Conservation (phyloP, 257 asterid species). For the Fraxinus pennsylvanica region DNA sequence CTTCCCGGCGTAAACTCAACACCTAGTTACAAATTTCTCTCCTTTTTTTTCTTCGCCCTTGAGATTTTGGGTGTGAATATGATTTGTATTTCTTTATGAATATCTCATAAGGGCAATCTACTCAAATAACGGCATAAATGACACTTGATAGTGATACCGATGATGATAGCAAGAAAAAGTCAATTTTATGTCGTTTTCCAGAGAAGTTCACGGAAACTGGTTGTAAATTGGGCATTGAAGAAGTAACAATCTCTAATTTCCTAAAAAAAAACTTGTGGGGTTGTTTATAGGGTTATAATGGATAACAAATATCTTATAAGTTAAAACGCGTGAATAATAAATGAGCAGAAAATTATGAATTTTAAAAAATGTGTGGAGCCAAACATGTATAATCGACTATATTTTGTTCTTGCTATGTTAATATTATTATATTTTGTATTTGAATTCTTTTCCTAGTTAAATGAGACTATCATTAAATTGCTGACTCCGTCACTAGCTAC, state of each 20-base stretch:
- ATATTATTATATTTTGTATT: no score
- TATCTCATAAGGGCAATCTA: not conserved
- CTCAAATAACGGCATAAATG: not conserved
- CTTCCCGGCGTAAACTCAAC: not conserved
- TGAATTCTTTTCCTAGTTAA: no score
- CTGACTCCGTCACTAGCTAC: no score
- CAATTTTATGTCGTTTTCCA: not conserved
- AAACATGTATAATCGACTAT: no score
- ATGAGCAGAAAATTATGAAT: no score
- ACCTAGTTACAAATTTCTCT: not conserved
- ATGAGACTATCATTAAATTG: no score
- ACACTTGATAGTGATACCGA: not conserved
- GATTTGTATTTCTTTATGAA: not conserved
- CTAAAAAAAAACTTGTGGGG: not conserved
- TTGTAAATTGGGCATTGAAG: no score
- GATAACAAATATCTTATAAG: no score
- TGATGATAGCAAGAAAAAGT: not conserved
- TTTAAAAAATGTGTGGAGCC: no score
- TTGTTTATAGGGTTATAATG: no score
- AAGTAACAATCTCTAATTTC: not conserved
- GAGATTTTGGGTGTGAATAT: not conserved
- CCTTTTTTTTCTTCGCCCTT: not conserved
- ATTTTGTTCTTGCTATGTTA: no score
- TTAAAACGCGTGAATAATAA: no score
- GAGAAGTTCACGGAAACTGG: not conserved